phyloP scores from a whole-genome alignment of 371 early-diverging fungal species.

The Rhizopus stolonifer region DNA sequence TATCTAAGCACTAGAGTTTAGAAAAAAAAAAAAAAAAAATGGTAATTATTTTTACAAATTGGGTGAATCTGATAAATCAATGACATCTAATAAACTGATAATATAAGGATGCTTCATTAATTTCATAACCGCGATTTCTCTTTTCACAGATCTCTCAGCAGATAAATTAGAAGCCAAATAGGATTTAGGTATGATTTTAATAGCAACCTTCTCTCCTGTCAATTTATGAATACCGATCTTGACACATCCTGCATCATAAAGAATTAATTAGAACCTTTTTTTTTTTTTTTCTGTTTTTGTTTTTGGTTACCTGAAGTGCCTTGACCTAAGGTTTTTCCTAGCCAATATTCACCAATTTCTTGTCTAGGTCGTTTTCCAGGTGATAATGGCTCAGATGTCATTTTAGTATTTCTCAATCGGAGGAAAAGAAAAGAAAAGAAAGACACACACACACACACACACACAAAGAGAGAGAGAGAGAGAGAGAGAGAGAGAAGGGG shows the following conservation, averaged over 20 bases:
- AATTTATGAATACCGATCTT: constrained; percentile 77
- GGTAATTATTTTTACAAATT: no score
- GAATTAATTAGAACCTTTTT: no score
- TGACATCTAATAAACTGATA: constrained; percentile 86
- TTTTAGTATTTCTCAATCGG: constrained; percentile 9
- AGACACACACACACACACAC: no score
- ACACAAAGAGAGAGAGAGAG: constrained; percentile 1
- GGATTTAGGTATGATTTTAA: constrained; percentile 85
- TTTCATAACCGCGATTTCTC: constrained; percentile 94
- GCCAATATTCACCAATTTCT: constrained; percentile 73
- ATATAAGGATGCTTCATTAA: constrained; percentile 91
- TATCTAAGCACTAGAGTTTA: no score
- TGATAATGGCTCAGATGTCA: constrained; percentile 28
- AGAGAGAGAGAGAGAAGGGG: no score
- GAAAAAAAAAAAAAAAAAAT: no score
- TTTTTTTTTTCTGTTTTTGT: no score
- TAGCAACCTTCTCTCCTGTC: constrained; percentile 78
- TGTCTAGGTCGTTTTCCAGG: constrained; percentile 46
- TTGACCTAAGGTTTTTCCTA: constrained; percentile 79
- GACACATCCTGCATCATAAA: constrained; percentile 60
- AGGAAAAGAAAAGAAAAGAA: constrained; percentile 14
- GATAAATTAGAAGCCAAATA: constrained; percentile 57
- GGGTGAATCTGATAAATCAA: constrained; percentile 60
- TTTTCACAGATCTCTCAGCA: constrained; percentile 80
- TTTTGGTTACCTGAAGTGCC: constrained; percentile 87